Conservation (phyloP, 192 early-diverging fungal species). For the Gryganskiella cystojenkinii region DNA sequence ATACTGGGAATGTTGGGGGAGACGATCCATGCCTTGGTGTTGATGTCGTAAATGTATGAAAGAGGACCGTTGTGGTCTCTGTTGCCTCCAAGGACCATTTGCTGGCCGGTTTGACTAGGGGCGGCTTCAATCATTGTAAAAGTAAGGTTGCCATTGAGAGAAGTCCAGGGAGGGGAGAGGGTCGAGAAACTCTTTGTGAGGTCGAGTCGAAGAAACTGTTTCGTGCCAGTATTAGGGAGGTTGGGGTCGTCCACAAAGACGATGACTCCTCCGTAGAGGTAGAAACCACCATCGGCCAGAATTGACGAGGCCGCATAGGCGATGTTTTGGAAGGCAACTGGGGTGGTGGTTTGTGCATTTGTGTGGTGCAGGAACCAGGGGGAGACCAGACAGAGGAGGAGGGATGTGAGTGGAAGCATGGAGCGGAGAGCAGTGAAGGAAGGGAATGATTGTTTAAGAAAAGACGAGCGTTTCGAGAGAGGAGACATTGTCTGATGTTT, state of each 20-base stretch:
- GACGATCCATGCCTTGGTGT: constrained; percentile 2
- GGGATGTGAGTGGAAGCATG: no score
- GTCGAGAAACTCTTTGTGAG: constrained; percentile 30
- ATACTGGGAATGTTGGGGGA: constrained; percentile 12
- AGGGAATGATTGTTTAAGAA: no score
- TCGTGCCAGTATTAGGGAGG: constrained; percentile 14
- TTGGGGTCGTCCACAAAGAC: background rate
- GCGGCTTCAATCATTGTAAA: constrained; percentile 24
- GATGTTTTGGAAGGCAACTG: constrained; percentile 3
- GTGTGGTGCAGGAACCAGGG: no score
- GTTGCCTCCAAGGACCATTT: constrained; percentile 40
- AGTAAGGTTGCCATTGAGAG: background rate
- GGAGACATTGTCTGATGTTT: no score
- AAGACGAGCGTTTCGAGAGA: no score
- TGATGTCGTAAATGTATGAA: constrained; percentile 24
- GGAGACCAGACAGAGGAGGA: no score
- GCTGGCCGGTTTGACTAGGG: constrained; percentile 21
- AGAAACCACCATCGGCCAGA: constrained; percentile 30
- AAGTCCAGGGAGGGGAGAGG: constrained; percentile 10
- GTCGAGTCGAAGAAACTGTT: constrained; percentile 31
- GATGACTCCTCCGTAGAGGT: constrained; percentile 39
- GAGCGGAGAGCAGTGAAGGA: no score
- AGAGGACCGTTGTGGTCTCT: constrained; percentile 19
- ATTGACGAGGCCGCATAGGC: constrained; percentile 30
- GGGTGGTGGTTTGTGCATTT: no score